Percentiles rank a stretch among this genome's conserved stretches.
Evolutionary conservation across 2,329 filamentous ascomycete genomes (phyloP).

Genomic region (Cadophora malorum): DNA sequence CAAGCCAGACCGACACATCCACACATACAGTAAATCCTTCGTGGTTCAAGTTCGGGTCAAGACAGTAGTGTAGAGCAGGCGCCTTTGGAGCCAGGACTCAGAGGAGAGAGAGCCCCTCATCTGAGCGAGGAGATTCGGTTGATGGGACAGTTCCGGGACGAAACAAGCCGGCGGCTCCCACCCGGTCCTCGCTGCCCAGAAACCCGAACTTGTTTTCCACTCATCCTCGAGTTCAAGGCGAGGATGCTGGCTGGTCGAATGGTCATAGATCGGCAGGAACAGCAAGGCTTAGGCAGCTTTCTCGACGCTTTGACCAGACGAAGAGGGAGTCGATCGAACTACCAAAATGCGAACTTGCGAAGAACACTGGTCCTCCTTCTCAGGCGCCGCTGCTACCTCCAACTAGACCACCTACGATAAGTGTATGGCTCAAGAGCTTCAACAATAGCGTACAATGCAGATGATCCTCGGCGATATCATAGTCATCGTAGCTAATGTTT

Average conservation of each 20-base stretch:
- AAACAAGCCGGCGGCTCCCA: slow-evolving; percentile 12
- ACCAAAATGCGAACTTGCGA: neutral
- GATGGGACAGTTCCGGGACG: neutral
- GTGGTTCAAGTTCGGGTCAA: neutral
- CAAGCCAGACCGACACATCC: neutral
- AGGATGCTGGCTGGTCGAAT: neutral
- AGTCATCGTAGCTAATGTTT: slow-evolving; percentile 11
- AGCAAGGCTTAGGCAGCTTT: neutral
- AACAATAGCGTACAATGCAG: neutral
- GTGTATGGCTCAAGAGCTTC: neutral
- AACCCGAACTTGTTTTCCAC: neutral
- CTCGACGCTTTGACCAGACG: neutral
- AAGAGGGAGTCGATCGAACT: neutral
- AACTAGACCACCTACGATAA: neutral
- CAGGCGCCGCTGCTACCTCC: neutral
- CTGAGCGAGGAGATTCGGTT: neutral
- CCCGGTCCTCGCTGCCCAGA: slow-evolving; percentile 1
- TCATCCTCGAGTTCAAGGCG: neutral
- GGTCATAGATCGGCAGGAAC: neutral
- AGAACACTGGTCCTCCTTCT: neutral
- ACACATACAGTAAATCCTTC: neutral
- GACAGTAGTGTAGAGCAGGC: neutral
- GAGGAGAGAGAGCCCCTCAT: neutral
- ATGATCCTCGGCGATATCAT: neutral
- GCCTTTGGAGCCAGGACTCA: neutral